Conservation (phyloP, 2,329 filamentous ascomycete genomes). For the Fusarium palustre region DNA sequence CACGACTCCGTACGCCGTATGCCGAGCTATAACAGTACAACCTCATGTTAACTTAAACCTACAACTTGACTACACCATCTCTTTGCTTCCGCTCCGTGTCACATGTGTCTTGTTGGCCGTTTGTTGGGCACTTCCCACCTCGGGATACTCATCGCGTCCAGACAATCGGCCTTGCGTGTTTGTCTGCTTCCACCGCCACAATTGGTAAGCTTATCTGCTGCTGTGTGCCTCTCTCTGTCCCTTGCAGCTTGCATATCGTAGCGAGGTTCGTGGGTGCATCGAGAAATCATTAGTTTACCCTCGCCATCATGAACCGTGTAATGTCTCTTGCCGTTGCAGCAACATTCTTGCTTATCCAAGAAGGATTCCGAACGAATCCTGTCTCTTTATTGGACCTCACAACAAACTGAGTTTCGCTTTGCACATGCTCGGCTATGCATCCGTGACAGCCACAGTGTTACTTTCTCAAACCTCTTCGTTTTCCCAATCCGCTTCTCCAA, state of each 20-base stretch:
- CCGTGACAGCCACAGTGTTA: constrained; percentile 13
- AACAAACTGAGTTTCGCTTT: neutral
- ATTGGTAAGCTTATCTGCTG: constrained; percentile 20
- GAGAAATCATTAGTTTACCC: constrained; percentile 20
- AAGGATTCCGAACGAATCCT: constrained; percentile 2
- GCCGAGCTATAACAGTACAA: constrained; percentile 45
- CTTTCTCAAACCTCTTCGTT: constrained; percentile 67
- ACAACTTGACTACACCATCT: constrained; percentile 11
- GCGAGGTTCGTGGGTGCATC: constrained; percentile 19
- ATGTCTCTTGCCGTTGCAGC: constrained; percentile 18
- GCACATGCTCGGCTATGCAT: neutral
- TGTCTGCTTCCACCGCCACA: constrained; percentile 26
- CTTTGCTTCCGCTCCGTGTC: constrained; percentile 14
- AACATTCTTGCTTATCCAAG: constrained; percentile 12
- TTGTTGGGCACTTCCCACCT: constrained; percentile 27
- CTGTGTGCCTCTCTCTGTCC: constrained; percentile 27
- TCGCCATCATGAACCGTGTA: constrained; percentile 9
- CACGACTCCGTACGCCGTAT: constrained; percentile 38
- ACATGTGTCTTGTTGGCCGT: constrained; percentile 16
- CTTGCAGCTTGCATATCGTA: constrained; percentile 45
- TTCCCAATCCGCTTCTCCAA: constrained; percentile 74
- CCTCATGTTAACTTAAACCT: constrained; percentile 30
- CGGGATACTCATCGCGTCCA: constrained; percentile 4
- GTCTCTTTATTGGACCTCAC: neutral
- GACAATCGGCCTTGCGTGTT: constrained; percentile 7